Percentiles rank a stretch among this genome's conserved stretches.
phyloP scores from a whole-genome alignment of 257 asterid species.

The Fraxinus pennsylvanica region DNA sequence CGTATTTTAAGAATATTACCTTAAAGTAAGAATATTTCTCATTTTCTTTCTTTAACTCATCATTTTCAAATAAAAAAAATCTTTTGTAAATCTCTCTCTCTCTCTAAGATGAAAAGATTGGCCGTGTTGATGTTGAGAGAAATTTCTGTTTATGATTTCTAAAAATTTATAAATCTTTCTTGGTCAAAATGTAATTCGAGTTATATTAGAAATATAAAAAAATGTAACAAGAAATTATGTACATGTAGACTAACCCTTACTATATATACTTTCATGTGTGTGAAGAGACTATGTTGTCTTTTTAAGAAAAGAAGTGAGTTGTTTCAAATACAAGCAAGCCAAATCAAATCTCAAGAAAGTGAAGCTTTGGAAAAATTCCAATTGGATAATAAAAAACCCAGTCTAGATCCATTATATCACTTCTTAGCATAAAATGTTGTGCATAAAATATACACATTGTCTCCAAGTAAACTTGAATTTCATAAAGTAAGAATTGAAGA shows the following conservation, averaged over 20 bases:
- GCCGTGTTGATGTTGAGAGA: not conserved
- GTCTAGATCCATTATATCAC: not conserved
- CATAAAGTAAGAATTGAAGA: not conserved
- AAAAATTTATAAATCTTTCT: not conserved
- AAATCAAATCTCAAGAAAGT: slow-evolving; percentile 8
- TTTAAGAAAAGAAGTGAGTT: not conserved
- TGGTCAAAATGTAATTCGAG: not conserved
- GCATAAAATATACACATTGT: not conserved
- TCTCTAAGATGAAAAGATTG: no score
- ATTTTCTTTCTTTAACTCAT: no score
- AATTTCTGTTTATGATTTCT: not conserved
- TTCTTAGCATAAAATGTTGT: not conserved
- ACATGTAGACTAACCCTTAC: no score
- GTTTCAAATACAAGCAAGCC: not conserved
- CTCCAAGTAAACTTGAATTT: not conserved
- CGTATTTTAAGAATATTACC: no score
- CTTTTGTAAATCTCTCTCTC: no score
- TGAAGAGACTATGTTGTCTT: not conserved
- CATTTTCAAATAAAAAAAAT: no score
- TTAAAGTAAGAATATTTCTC: no score
- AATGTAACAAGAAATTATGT: not conserved
- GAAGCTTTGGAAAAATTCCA: not conserved
- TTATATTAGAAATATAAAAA: not conserved
- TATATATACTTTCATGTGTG: not conserved
- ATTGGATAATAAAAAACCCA: not conserved